Base-by-base conservation (phyloP, 345 rosid species). In the Lepidium africanum region DNA sequence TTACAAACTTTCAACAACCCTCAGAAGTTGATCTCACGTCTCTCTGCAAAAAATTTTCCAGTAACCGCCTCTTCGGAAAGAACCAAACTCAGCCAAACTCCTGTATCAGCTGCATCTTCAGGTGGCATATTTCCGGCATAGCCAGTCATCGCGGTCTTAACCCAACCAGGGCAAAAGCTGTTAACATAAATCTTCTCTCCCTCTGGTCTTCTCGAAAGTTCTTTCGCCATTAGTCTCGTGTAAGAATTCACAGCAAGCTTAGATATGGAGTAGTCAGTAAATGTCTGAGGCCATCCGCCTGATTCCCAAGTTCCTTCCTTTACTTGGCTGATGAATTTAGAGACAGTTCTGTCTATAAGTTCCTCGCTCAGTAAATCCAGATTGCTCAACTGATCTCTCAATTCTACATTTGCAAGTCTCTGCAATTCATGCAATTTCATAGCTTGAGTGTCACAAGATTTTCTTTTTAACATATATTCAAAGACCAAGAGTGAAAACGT, bases 131-230 rank as follows among this genome's bases (percentile, higher is more conserved):
- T 88, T 10, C 98, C 98, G 1, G 92, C 85, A 85, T 84, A 90
- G 46, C 94, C 91, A 4, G 97, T 90, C 96, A 93, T 81, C 0
- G 97, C 88, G 19, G 97, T 93, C 77, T 85, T 93, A 52, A 87
- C 98, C 98, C 96, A 90, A 47, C 98, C 97, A 1, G 98, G 98
- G 72, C 97, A 93, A 78, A 81, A 93, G 70, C 94, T 85, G 68
- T 90, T 93, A 54, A 90, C 79, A 53, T 79, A 82, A 57, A 93
- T 83, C 82, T 85, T 87, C 67, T 81, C 71, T 41, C 87, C 97
- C 38, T 88, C 96, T 5, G 70, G 83, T 30, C 88, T 85, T 23
- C 76, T 75, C 0, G 77, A 77, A n/a, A 93, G 78, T 55, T 73
- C 75, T 65, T 78, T 84, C 3, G 87, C 91, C 73, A 83, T 59